Base-by-base conservation (phyloP, 805 yeast species). In the Cyberlindnera mrakii region DNA sequence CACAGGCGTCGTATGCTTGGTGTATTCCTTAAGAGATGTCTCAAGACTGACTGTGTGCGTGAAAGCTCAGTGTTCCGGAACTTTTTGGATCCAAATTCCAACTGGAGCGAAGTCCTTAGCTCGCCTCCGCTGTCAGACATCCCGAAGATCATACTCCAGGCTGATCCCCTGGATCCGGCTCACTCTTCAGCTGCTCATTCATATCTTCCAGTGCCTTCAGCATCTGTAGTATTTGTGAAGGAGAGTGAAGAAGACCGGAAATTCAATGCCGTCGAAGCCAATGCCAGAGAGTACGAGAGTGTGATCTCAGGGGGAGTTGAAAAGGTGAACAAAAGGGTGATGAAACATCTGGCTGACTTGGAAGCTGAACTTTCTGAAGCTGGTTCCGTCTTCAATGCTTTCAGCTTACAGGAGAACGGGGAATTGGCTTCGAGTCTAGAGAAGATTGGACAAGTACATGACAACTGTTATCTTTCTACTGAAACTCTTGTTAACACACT, bases 61-160 rank as follows among this genome's bases (percentile, higher is more conserved):
- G 73, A 72, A 29, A 75, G 83, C 50, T 73, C 74, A 20, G 80
- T 85, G 32, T 85, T 88, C 51, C 77, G 80, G 38, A 78, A 81
- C 55, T 93, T 93, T 55, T 62, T 93, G 46, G 93, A 89, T 58
- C 96, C 98, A 5, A 90, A 89, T 52, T 79, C 88, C n/a, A 78
- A 80, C 54, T 93, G 96, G 91, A 71, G 76, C 19, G 97, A 91
- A 59, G 96, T 80, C 4, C 57, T 83, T 43, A 66, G 65, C 39
- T 63, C 77, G 4, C 78, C 82, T 8, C 82, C 80, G 2, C 66
- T 81, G 17, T 62, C 72, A 2, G 61, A 67, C 8, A 63, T 84
- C 36, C 78, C 88, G 37, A 61, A 72, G 59, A 59, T 75, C 63
- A 63, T 75, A 45, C 53, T 84, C 41, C 65, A 74, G 51, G 77